phyloP scores from a whole-genome alignment of 352 stramenopile species.

The Pythium apleroticum region DNA sequence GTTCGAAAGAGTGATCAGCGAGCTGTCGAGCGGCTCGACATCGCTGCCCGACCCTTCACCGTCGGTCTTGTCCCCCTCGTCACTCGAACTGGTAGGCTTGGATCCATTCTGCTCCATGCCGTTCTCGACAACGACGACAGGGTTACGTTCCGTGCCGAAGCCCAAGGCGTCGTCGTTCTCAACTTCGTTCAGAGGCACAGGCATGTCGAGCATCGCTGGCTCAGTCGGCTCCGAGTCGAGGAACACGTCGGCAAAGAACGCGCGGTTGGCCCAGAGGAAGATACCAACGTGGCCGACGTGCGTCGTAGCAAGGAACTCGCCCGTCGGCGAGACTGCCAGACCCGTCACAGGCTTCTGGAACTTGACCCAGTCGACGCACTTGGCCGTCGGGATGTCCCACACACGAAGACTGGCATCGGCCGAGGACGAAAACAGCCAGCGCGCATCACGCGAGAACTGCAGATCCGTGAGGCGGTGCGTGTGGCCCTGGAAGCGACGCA shows the following conservation, averaged over 20 bases:
- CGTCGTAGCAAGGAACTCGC: slow-evolving; percentile 96
- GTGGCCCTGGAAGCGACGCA: slow-evolving; percentile 86
- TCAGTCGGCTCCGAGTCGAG: slow-evolving; percentile 67
- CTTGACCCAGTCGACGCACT: slow-evolving; percentile 94
- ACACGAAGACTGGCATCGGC: slow-evolving; percentile 89
- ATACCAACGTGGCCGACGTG: slow-evolving; percentile 91
- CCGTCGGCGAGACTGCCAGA: slow-evolving; percentile 92
- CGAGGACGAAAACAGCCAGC: slow-evolving; percentile 86
- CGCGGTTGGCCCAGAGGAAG: slow-evolving; percentile 94
- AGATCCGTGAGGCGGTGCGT: slow-evolving; percentile 87
- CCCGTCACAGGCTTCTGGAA: slow-evolving; percentile 92
- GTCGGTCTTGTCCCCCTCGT: slow-evolving; percentile 38
- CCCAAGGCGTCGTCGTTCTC: slow-evolving; percentile 66
- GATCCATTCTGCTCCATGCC: slow-evolving; percentile 10
- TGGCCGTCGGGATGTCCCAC: slow-evolving; percentile 94
- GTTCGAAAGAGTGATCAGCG: slow-evolving; percentile 75
- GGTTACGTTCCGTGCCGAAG: slow-evolving; percentile 55
- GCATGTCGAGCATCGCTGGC: slow-evolving; percentile 91
- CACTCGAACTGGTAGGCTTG: neutral
- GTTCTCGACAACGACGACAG: slow-evolving; percentile 31
- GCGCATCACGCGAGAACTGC: slow-evolving; percentile 86
- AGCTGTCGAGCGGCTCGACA: slow-evolving; percentile 56
- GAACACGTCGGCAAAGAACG: slow-evolving; percentile 92
- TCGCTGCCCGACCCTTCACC: slow-evolving; percentile 32
- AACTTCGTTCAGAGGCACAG: slow-evolving; percentile 83